Conservation (phyloP, 192 early-diverging fungal genomes). For the Entomortierella beljakovae region DNA sequence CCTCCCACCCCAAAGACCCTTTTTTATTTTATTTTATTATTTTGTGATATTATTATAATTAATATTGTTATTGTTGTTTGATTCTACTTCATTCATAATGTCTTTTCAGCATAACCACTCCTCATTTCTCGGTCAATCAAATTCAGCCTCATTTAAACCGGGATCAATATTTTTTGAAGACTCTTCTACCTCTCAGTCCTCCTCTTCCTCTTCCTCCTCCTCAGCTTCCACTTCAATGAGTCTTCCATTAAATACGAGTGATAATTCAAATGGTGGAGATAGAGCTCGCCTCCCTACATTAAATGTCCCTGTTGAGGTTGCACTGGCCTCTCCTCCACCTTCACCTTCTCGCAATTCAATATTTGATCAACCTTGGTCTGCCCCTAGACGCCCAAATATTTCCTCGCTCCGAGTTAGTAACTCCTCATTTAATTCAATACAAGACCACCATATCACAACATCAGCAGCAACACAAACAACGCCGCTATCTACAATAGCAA, state of each 20-base stretch:
- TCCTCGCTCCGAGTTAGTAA: slow-evolving; percentile 29
- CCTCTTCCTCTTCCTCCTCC: background rate
- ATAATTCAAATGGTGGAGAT: too few species aligned
- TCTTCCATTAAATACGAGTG: background rate
- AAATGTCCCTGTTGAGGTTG: background rate
- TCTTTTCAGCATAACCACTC: background rate
- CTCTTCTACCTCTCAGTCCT: background rate
- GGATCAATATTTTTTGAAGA: slow-evolving; percentile 44
- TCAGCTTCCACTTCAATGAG: background rate
- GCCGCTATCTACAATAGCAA: background rate
- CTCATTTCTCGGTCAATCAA: background rate
- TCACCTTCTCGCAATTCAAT: slow-evolving; percentile 49
- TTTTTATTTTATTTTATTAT: slow-evolving; percentile 3
- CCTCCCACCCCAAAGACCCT: background rate
- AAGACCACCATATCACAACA: background rate
- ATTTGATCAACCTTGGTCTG: slow-evolving; percentile 47
- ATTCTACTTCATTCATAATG: too few species aligned
- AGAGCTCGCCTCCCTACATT: background rate
- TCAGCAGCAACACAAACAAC: background rate
- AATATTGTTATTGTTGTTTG: too few species aligned
- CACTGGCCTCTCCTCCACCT: slow-evolving; percentile 43
- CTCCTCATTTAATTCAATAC: background rate
- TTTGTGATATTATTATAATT: too few species aligned
- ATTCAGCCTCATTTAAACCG: slow-evolving; percentile 10
- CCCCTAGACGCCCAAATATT: slow-evolving; percentile 29